Base-by-base conservation (phyloP, 345 rosid species). In the Balakata baccata region DNA sequence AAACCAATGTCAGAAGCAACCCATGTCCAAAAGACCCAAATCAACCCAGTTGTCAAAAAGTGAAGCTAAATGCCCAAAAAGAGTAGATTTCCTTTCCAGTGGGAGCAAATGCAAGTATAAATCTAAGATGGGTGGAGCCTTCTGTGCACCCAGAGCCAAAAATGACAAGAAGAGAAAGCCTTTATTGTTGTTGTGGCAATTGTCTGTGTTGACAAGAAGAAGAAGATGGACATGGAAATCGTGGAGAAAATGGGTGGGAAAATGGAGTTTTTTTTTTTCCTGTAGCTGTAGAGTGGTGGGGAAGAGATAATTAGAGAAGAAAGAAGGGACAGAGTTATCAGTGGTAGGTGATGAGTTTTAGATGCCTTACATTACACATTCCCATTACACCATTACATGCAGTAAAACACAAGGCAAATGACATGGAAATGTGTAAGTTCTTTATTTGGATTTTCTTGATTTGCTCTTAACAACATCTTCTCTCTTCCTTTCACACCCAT, bases 101-200 rank as follows among this genome's bases (percentile, higher is more conserved):
- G 64, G 43, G 69, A 22, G 74, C 47, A 73, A 82, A 79, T 68
- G 80, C 68, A 80, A 75, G 49, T 51, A 64, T 69, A 78, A 90
- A 89, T 87, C 90, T 85, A 89, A 88, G 91, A 86, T 88, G 87
- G 78, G 70, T 65, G 86, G 85, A 89, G 91, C 87, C 88, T 85
- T 87, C 89, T 51, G 34, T 58, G 76, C 59, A 77, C 82, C 81
- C 75, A 77, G 63, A 81, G 81, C 77, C 84, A 81, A 83, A 81
- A 84, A 70, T 77, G 73, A 67, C 71, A 76, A 74, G 73, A 78
- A 79, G 71, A 59, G 80, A 79, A 71, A 74, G 76, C 60, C 22
- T 59, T 50, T 60, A 52, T 70, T 49, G 74, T 66, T 56, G 70
- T 23, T 34, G 67, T 56, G n/a, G 66, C 25, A 64, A 57, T 52